Base-by-base conservation (phyloP, 805 yeast genomes). In the Saccharomycopsis sp. region DNA sequence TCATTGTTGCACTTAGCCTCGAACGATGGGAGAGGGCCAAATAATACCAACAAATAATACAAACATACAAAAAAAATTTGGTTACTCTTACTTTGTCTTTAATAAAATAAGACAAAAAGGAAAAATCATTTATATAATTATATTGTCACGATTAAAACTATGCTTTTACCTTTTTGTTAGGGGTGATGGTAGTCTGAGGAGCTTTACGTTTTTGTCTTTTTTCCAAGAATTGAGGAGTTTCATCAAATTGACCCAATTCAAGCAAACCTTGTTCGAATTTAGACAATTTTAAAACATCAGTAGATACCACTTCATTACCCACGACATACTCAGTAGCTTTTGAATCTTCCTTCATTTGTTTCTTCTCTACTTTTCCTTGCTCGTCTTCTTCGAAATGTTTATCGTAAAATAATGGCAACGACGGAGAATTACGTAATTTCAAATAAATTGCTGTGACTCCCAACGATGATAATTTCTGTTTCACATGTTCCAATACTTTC, bases 181-280 rank as follows among this genome's bases (percentile, higher is more conserved):
- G n/a, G n/a, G n/a, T n/a, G n/a, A n/a, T n/a, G n/a, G n/a, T n/a
- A n/a, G n/a, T n/a, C n/a, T n/a, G n/a, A n/a, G n/a, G n/a, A n/a
- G n/a, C n/a, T n/a, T n/a, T n/a, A 45, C 65, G 61, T 48, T 67
- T 69, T 49, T 71, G 64, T 59, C 77, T 74, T 53, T 75, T 72
- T 38, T 81, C 79, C 60, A 85, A 71, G 49, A 83, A 67, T 55
- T 74, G 70, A 35, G 73, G 67, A 46, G 81, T 65, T 47, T 78
- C 89, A 19, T 77, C 80, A 51, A 85, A 88, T 54, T 81, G 82
- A 45, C 83, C 82, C 54, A 88, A 85, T 68, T 89, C 96, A 58
- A 85, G 72, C 66, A 89, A 75, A 34, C 87, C 87, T 59, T 75
- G 75, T 54, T 85, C 94, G 61, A 84, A 83, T 21, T 70, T 64